Evolutionary conservation across 2,329 filamentous ascomycete genomes (phyloP).

Genomic region (Ceratocystis ficicola): DNA sequence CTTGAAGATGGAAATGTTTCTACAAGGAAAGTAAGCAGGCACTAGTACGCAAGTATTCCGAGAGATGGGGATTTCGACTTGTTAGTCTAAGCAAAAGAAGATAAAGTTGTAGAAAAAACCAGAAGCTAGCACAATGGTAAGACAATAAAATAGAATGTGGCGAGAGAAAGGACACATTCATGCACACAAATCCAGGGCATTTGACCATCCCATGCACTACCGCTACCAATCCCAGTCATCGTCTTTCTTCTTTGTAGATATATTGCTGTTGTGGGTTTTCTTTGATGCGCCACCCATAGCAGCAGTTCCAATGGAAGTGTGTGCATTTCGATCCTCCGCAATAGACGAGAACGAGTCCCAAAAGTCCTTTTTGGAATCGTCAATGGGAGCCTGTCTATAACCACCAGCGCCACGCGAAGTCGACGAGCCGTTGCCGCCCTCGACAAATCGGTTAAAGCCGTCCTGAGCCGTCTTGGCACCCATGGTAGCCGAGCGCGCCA

Average conservation of each 20-base stretch:
- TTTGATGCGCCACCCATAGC: constrained; percentile 34
- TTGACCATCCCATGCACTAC: background rate
- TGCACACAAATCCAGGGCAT: background rate
- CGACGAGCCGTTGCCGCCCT: constrained; percentile 44
- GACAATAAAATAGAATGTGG: background rate
- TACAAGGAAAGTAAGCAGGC: background rate
- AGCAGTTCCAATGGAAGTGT: constrained; percentile 38
- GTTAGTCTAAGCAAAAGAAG: constrained; percentile 4
- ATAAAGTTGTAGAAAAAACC: background rate
- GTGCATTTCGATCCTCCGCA: constrained; percentile 42
- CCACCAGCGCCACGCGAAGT: constrained; percentile 24
- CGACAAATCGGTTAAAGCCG: constrained; percentile 75
- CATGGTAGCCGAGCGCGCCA: constrained; percentile 52
- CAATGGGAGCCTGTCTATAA: constrained; percentile 34
- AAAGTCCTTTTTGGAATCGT: constrained; percentile 65
- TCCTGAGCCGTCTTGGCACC: constrained; percentile 66
- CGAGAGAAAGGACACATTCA: constrained; percentile 2
- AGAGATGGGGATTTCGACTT: background rate
- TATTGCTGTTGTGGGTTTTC: constrained; percentile 12
- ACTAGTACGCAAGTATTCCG: background rate
- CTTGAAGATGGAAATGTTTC: background rate
- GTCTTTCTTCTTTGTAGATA: constrained; percentile 36
- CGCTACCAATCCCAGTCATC: constrained; percentile 57
- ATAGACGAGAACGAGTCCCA: constrained; percentile 81
- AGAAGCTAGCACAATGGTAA: background rate